Evolutionary conservation across 768 basidiomycete species (phyloP), one percentile per base, ranked within the genome.

Genomic region (Nidularia pulvinata): DNA sequence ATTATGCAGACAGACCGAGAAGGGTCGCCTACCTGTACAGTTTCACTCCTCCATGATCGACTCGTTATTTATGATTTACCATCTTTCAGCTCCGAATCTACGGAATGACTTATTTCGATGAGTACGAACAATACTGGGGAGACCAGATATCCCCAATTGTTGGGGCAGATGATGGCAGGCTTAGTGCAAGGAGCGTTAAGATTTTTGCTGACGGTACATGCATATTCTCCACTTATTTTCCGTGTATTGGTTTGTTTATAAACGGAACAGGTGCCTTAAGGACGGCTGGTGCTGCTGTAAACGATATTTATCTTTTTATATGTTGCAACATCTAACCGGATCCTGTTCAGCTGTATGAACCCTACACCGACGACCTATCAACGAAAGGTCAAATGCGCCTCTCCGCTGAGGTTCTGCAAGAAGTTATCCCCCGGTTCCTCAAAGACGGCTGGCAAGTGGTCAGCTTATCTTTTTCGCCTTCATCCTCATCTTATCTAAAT

Each of bases 381-480:
- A 89, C 87, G 19, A 81, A 74, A 25, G 95, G 94, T 2, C 85
- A 91, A 65, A 84, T 97, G 85, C 81, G 93, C 49, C 75, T 85
- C 14, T 76, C 82, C 19, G 72, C 85, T 10, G 78, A 88, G 3
- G 71, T 82, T 42, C 76, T 95, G 47, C 77, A 76, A 42, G 72
- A 81, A 33, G 73, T 86, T 19, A 84, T 95, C 52, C 82, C 83
- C 5, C 78, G 75, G 52, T 95, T 90, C 68, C 66, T 95, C 57
- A 73, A 78, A 45, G 89, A 91, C 66, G 90, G 88, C 2, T 95
- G 93, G 93, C 93, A 96, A 78, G 91, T 93, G 56, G 89, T 76
- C 16, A 34, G 13, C 36, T 44, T 7, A 10, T 16, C 10, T 46
- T 4, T 11, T 14, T 14, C 16, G 47, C 22, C 35, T 32, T 49